These are phyloP conservation scores for Wilcoxina mikolae DNA, from an alignment of 495 filamentous ascomycete species.

Conservation along the genomic window DNA sequence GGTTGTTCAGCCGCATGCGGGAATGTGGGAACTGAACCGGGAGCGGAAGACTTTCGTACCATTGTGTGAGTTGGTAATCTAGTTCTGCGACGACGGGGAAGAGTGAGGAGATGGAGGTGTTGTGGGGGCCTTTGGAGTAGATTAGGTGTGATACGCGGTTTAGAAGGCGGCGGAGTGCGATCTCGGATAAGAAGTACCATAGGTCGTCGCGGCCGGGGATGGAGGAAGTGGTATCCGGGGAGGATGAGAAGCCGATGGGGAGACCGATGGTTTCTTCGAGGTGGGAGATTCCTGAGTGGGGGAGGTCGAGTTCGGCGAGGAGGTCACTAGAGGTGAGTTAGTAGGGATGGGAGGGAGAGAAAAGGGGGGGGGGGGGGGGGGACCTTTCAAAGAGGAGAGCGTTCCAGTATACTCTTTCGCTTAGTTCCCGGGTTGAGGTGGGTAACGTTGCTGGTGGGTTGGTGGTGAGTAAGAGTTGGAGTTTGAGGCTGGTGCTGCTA, in stretches of 20 bases:
- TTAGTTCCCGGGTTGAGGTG: conserved; percentile 50
- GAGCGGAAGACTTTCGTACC: conserved; percentile 62
- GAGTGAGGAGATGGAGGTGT: conserved; percentile 49
- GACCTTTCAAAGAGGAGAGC: conserved; percentile 57
- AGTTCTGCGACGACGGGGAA: conserved; percentile 65
- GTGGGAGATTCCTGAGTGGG: conserved; percentile 65
- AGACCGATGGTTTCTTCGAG: conserved; percentile 69
- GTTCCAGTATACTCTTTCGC: conserved; percentile 72
- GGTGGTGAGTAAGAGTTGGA: conserved; percentile 59
- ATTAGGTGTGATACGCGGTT: conserved; percentile 70
- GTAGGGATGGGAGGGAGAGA: not conserved
- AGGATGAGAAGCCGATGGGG: conserved; percentile 60
- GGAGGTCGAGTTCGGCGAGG: conserved; percentile 64
- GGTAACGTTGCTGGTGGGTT: conserved; percentile 47
- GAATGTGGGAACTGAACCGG: conserved; percentile 62
- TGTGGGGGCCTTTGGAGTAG: conserved; percentile 58
- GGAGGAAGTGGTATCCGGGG: too few species aligned
- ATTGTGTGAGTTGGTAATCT: conserved; percentile 67
- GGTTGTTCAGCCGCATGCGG: conserved; percentile 47
- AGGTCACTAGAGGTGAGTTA: conserved; percentile 40
- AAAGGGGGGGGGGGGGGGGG: conserved; percentile 2
- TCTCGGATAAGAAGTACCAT: conserved; percentile 75
- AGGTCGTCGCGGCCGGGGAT: conserved; percentile 57
- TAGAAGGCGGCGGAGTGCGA: conserved; percentile 57
- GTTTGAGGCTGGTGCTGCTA: conserved; percentile 62